These are phyloP conservation scores for Silene coronaria DNA, from an alignment of 179 eudicot genomes.

Conservation along the genomic window DNA sequence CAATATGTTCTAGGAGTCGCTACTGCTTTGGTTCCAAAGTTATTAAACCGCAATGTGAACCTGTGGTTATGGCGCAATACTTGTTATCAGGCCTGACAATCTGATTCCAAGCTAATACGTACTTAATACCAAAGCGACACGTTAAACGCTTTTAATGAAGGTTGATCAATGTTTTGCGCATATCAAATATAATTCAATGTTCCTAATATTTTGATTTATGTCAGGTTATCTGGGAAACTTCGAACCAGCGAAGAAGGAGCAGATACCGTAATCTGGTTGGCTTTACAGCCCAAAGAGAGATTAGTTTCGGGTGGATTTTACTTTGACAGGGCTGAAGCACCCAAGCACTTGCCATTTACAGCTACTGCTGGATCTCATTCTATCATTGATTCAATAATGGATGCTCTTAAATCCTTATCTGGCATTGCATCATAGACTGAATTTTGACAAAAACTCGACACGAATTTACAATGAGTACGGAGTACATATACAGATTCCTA, in stretches of 20 bases:
- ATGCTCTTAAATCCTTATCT: conserved; percentile 43
- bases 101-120: neutral
- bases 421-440: conserved; percentile 22
- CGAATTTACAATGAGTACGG: neutral
- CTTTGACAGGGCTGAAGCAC: conserved; percentile 83
- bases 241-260: conserved; percentile 92
- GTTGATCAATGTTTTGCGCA: neutral
- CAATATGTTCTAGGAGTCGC: too few relatives aligned
- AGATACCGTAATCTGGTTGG: conserved; percentile 78
- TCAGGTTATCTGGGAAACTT: conserved; percentile 64
- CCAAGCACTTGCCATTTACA: conserved; percentile 61
- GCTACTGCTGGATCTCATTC: conserved; percentile 60
- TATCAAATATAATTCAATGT: neutral
- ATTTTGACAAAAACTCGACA: neutral
- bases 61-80: too few relatives aligned
- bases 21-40: too few relatives aligned
- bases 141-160: neutral
- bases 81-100: too few relatives aligned
- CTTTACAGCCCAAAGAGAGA: conserved; percentile 67
- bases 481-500: neutral
- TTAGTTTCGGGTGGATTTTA: conserved; percentile 50
- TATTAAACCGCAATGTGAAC: too few relatives aligned
- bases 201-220: neutral
- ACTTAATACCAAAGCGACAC: neutral
- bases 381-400: conserved; percentile 46